These are phyloP conservation scores for Prototheca cutis DNA, from an alignment of 163 green algal species.

Conservation along the genomic window DNA sequence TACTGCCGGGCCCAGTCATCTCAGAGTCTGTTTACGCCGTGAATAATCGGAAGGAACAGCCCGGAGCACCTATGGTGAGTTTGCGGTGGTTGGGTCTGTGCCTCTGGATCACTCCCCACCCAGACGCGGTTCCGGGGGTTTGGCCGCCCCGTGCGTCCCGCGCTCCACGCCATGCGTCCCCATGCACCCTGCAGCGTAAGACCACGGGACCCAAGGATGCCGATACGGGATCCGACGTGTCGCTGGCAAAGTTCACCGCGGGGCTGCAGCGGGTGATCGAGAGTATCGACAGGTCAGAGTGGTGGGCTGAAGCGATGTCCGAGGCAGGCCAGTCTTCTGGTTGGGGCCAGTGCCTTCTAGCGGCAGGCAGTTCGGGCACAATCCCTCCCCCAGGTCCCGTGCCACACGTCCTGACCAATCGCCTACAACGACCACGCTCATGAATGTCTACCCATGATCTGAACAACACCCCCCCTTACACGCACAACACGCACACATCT, in stretches of 20 bases:
- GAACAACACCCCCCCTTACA: not conserved
- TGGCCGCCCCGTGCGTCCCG: too few species aligned
- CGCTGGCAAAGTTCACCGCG: slow-evolving; percentile 17
- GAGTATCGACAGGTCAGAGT: slow-evolving; percentile 16
- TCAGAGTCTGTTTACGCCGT: too few species aligned
- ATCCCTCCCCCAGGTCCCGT: too few species aligned
- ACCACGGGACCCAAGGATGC: too few species aligned
- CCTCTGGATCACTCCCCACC: not conserved
- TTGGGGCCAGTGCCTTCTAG: not conserved
- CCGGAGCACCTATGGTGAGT: slow-evolving; percentile 16
- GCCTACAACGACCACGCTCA: too few species aligned
- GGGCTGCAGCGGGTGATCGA: slow-evolving; percentile 28
- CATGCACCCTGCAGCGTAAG: too few species aligned
- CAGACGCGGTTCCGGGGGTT: not conserved
- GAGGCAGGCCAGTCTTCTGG: not conserved
- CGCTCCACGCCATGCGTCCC: too few species aligned
- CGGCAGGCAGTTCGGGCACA: too few species aligned
- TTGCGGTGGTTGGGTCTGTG: not conserved
- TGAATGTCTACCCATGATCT: not conserved
- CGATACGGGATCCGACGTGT: too few species aligned
- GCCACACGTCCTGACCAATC: too few species aligned
- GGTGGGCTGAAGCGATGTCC: not conserved
- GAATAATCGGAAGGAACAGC: too few species aligned
- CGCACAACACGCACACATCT: too few species aligned
- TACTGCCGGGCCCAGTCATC: slow-evolving; percentile 2